A percentile compares a stretch with the other conserved stretches of the same genome.
Conservation (phyloP, 129 eudicot genomes). For the Flaveria sonorensis region DNA sequence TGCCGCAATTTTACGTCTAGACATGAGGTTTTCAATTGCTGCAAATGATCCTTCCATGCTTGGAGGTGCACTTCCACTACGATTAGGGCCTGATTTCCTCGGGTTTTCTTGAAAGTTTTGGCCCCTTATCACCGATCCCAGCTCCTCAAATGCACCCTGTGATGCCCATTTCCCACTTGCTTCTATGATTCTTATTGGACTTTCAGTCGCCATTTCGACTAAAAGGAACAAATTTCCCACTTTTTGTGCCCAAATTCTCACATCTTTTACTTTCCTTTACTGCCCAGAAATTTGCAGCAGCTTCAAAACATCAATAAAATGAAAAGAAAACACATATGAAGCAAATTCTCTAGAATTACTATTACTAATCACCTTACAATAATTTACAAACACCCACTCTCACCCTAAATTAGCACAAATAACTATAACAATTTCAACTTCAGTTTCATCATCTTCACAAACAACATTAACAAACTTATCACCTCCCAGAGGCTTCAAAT, state of each 20-base stretch:
- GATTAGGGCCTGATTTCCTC: slow-evolving; percentile 49
- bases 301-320: slow-evolving; percentile 5
- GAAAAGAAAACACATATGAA: slow-evolving; percentile 10
- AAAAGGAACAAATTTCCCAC: slow-evolving; percentile 11
- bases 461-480: neutral
- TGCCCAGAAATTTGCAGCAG: slow-evolving; percentile 14
- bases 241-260: slow-evolving; percentile 11
- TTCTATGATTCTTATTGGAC: slow-evolving; percentile 65
- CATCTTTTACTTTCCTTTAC: slow-evolving; percentile 4
- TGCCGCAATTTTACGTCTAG: slow-evolving; percentile 38
- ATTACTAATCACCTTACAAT: neutral
- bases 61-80: slow-evolving; percentile 91
- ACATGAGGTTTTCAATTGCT: slow-evolving; percentile 58
- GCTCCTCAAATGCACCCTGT: slow-evolving; percentile 52
- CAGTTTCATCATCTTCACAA: neutral
- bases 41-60: slow-evolving; percentile 85
- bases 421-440: neutral
- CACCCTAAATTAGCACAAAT: slow-evolving; percentile 18
- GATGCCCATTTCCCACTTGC: slow-evolving; percentile 53
- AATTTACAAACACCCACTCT: neutral
- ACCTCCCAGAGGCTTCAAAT: slow-evolving; percentile 14
- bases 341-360: slow-evolving; percentile 10
- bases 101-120: slow-evolving; percentile 48
- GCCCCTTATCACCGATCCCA: slow-evolving; percentile 51
- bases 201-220: slow-evolving; percentile 70